Evolutionary conservation across 331 rosid genomes (phyloP).

Genomic region (Malus hybrid): DNA sequence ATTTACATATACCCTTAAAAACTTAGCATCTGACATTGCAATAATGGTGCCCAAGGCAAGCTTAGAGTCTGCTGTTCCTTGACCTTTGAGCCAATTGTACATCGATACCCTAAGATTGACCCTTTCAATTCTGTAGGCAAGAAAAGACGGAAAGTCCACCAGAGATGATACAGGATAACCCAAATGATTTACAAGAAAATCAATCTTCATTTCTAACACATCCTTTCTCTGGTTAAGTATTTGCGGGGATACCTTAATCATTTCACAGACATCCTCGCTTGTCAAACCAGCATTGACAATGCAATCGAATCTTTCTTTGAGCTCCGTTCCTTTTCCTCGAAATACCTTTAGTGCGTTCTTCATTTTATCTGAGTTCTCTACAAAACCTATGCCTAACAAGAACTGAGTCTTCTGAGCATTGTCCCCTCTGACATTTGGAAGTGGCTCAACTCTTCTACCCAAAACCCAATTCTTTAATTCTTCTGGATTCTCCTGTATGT

Average conservation of each 20-base stretch:
- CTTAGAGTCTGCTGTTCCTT: conserved; percentile 23
- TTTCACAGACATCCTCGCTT: conserved; percentile 31
- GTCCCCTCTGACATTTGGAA: neutral
- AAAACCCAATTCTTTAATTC: conserved; percentile 48
- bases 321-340: conserved; percentile 67
- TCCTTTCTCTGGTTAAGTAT: conserved; percentile 52
- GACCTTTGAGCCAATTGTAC: conserved; percentile 63
- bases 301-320: conserved; percentile 66
- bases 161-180: conserved; percentile 55
- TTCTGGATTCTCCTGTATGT: conserved; percentile 50
- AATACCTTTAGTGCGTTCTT: conserved; percentile 32
- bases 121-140: conserved; percentile 35
- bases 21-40: conserved; percentile 34
- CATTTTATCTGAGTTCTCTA: conserved; percentile 36
- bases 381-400: conserved; percentile 52
- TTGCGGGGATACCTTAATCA: conserved; percentile 52
- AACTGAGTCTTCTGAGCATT: conserved; percentile 31
- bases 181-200: conserved; percentile 40
- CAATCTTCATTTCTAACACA: conserved; percentile 43
- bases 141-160: conserved; percentile 48
- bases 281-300: conserved; percentile 59
- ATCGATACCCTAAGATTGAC: conserved; percentile 49
- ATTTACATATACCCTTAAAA: conserved; percentile 35
- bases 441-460: conserved; percentile 35
- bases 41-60: conserved; percentile 57